Base-by-base conservation (phyloP, 2,329 filamentous ascomycete species). In the Chrysosporium keratinophilum region DNA sequence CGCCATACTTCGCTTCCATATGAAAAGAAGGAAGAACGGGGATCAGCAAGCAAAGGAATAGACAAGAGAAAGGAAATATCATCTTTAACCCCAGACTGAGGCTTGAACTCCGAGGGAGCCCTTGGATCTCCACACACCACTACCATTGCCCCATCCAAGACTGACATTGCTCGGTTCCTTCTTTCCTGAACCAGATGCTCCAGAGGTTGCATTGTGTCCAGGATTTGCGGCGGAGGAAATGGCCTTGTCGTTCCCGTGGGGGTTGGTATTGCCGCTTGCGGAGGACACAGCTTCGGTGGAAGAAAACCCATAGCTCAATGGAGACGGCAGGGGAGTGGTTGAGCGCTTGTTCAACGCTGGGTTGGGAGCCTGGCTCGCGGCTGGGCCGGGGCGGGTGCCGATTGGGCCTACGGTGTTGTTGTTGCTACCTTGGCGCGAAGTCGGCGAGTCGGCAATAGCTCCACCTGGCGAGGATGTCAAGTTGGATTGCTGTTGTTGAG, bases 381-480 rank as follows among this genome's bases (percentile, higher is more conserved):
- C 78, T 39, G 77, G 79, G 15, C 80, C 78, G 2, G 91, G 91
- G 43, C 93, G 85, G 55, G 91, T 96, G 59, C 93, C 93, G 62
- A 97, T 97, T 15, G 93, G 91, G 19, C 89, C 91, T 51, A 97
- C 89, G 3, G 85, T 77, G 54, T 78, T 77, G 53, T 73, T 78
- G 31, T 76, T 72, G 37, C 82, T 78, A 50, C 82, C 78, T 58
- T 82, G 78, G 54, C 78, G 73, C 42, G 83, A 82, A 52, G 88
- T 87, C 41, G 89, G 87, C 5, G 89, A 94, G 49, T 72, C 69
- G n/a, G 68, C 65, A 40, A 33, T 39, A 20, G 43, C 42, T 14
- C 81, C 85, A 54, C 84, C 84, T 9, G 89, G 88, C 20, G 91
- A 95, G 0, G 91, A 95, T 60, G 83, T 88, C 61, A 85, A 94